phyloP scores from a whole-genome alignment of 495 filamentous ascomycete species.

The Pseudoneurospora amorphoporcata region DNA sequence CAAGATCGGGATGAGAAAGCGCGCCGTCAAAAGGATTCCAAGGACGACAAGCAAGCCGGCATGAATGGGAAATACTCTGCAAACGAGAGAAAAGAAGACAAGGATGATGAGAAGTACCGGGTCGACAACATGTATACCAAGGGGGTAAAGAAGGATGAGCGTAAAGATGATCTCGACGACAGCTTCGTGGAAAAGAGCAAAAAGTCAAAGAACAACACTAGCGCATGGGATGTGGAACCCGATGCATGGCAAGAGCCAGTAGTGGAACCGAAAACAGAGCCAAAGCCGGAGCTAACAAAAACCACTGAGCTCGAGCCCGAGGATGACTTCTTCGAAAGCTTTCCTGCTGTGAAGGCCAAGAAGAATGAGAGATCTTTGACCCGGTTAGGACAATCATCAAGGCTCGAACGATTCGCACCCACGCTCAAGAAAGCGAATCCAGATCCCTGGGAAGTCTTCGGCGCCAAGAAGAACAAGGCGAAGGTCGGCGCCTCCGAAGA shows the following conservation, averaged over 20 bases:
- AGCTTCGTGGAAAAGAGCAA: constrained; percentile 25
- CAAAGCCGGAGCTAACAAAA: constrained; percentile 15
- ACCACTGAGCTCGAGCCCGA: constrained; percentile 3
- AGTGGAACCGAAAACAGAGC: constrained; percentile 21
- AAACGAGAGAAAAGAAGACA: background rate
- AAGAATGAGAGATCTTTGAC: constrained; percentile 19
- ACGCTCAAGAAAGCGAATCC: background rate
- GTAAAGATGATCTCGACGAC: constrained; percentile 20
- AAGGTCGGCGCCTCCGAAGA: constrained; percentile 10
- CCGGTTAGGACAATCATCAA: constrained; percentile 12
- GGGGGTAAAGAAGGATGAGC: constrained; percentile 8
- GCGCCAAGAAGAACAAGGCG: constrained; percentile 24
- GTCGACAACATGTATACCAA: constrained; percentile 7
- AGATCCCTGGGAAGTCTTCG: constrained; percentile 5
- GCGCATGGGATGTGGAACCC: constrained; percentile 14
- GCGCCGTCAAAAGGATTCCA: background rate
- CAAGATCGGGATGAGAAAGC: background rate
- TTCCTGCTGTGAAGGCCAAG: constrained; percentile 11
- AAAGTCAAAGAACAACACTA: constrained; percentile 29
- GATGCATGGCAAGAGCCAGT: constrained; percentile 20
- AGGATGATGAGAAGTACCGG: constrained; percentile 9
- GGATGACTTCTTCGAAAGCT: constrained; percentile 9
- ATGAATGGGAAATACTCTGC: background rate
- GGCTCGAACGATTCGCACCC: background rate
- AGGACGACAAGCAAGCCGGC: background rate